Evolutionary conservation across 805 yeast genomes (phyloP).

Genomic region (Helenozyma rhizophorensis): DNA sequence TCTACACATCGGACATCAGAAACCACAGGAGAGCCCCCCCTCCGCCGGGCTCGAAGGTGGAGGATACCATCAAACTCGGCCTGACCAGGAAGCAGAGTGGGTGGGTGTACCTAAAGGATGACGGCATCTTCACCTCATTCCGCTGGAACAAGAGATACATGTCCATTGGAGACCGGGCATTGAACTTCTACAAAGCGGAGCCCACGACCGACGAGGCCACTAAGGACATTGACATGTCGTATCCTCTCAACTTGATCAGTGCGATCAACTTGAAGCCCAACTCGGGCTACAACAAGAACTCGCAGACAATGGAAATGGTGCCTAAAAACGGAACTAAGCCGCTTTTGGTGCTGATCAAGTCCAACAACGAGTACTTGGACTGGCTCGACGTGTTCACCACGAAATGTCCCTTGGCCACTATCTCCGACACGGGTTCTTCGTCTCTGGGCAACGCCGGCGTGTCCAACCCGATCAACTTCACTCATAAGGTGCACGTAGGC

Average conservation of each 20-base stretch:
- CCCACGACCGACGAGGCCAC: slow-evolving; percentile 24
- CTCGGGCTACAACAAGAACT: slow-evolving; percentile 32
- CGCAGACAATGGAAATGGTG: slow-evolving; percentile 73
- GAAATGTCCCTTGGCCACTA: slow-evolving; percentile 60
- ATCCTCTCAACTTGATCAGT: slow-evolving; percentile 35
- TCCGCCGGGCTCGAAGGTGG: slow-evolving; percentile 26
- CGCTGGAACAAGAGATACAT: slow-evolving; percentile 90
- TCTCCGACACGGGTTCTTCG: slow-evolving; percentile 21
- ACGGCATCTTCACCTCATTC: slow-evolving; percentile 75
- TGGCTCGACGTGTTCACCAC: slow-evolving; percentile 89
- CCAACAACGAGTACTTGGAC: slow-evolving; percentile 73
- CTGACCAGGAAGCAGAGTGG: slow-evolving; percentile 46
- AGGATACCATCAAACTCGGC: slow-evolving; percentile 4
- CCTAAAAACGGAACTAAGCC: slow-evolving; percentile 54
- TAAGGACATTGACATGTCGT: slow-evolving; percentile 44
- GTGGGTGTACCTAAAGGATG: slow-evolving; percentile 91
- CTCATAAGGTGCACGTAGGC: slow-evolving; percentile 89
- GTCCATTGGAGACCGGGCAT: slow-evolving; percentile 68
- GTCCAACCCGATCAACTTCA: slow-evolving; percentile 89
- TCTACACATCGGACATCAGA: slow-evolving; percentile 38
- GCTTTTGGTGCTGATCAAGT: slow-evolving; percentile 68
- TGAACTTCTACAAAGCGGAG: slow-evolving; percentile 74
- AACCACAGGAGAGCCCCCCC: slow-evolving; percentile 43
- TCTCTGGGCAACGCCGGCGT: slow-evolving; percentile 46
- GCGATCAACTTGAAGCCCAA: slow-evolving; percentile 58